Conservation (phyloP, 2,329 filamentous ascomycete genomes). For the Metarhizium rileyi region DNA sequence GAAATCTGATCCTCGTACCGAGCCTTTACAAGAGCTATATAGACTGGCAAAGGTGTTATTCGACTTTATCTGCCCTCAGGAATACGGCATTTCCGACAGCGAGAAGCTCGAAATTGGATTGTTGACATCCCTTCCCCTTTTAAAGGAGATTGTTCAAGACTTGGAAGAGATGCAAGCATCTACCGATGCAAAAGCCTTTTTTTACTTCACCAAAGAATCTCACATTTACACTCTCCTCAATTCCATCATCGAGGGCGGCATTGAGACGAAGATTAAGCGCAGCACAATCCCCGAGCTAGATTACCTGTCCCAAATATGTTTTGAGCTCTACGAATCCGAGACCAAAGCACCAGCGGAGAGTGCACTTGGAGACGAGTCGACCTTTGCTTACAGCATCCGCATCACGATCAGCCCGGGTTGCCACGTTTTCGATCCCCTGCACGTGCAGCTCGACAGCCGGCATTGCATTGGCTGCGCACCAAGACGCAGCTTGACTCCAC, state of each 20-base stretch:
- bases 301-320: conserved; percentile 95
- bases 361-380: conserved; percentile 44
- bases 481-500: conserved; percentile 78
- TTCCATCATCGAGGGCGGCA: conserved; percentile 92
- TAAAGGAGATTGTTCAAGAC: conserved; percentile 95
- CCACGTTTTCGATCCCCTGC: conserved; percentile 90
- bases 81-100: conserved; percentile 90
- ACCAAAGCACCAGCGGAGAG: conserved; percentile 46
- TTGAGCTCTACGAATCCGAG: conserved; percentile 94
- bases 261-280: conserved; percentile 92
- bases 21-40: conserved; percentile 87
- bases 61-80: conserved; percentile 96
- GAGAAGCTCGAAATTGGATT: conserved; percentile 99
- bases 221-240: conserved; percentile 98
- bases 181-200: conserved; percentile 87
- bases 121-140: conserved; percentile 80
- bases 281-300: conserved; percentile 94
- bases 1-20: conserved; percentile 75
- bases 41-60: conserved; percentile 90
- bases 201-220: conserved; percentile 98
- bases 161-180: conserved; percentile 95
- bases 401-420: conserved; percentile 94
- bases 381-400: conserved; percentile 89
- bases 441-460: conserved; percentile 91
- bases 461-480: conserved; percentile 94